Percentiles rank a stretch among this genome's conserved stretches.
These are phyloP conservation scores for Colletotrichum incanum DNA, from an alignment of 2,329 filamentous ascomycete genomes.

Conservation along the genomic window DNA sequence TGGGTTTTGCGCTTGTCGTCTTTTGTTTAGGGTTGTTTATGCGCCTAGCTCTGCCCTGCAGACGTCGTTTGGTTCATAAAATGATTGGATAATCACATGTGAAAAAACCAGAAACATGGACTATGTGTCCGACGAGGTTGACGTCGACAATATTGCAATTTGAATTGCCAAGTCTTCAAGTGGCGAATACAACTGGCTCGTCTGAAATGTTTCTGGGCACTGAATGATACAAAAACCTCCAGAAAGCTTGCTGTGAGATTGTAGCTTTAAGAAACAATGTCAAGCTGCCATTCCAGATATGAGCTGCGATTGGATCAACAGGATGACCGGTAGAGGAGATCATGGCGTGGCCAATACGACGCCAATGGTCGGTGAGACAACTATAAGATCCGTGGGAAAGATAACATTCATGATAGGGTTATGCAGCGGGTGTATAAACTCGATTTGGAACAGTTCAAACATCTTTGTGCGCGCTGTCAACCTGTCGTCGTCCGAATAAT, in stretches of 20 bases:
- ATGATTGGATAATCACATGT: slow-evolving; percentile 4
- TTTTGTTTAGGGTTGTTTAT: background rate
- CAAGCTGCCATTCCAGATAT: background rate
- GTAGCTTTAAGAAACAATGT: background rate
- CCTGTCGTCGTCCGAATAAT: background rate
- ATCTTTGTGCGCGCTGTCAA: background rate
- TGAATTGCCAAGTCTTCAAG: background rate
- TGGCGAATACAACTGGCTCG: background rate
- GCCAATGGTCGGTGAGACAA: background rate
- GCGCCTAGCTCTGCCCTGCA: background rate
- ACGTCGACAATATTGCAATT: too few species aligned
- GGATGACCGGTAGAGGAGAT: background rate
- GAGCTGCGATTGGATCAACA: background rate
- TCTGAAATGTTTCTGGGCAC: background rate
- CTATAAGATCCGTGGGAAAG: background rate
- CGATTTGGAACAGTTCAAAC: background rate
- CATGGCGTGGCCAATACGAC: background rate
- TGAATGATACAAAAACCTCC: background rate
- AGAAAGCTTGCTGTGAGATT: background rate
- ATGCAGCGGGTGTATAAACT: background rate
- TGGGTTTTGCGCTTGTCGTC: slow-evolving; percentile 17
- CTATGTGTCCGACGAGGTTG: too few species aligned
- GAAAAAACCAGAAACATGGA: too few species aligned
- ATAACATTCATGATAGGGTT: background rate
- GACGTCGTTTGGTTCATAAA: background rate